phyloP scores from a whole-genome alignment of 1,284 basidiomycete genomes.

The Malassezia japonica region DNA sequence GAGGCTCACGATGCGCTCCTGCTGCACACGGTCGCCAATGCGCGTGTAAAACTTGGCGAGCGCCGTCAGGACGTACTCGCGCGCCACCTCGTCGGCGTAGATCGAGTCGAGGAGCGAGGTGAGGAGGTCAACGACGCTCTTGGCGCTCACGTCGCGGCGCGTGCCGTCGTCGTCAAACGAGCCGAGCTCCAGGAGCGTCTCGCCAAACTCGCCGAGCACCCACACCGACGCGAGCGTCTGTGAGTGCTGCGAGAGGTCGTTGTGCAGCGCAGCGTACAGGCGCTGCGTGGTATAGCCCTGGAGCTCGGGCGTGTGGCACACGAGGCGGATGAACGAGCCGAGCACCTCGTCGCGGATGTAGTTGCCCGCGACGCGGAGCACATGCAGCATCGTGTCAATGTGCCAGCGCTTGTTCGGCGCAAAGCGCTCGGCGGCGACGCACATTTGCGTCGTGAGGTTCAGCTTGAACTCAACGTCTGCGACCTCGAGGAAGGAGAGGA shows the following conservation, averaged over 20 bases:
- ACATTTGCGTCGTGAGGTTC: conserved; percentile 94
- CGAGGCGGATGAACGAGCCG: conserved; percentile 86
- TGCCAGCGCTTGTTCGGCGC: conserved; percentile 99
- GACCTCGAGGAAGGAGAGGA: conserved; percentile 91
- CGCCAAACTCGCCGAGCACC: conserved; percentile 94
- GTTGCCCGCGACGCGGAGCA: conserved; percentile 92
- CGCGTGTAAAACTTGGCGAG: conserved; percentile 83
- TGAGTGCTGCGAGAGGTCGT: conserved; percentile 92
- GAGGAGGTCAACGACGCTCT: conserved; percentile 74
- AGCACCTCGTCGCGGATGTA: conserved; percentile 94
- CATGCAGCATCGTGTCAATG: conserved; percentile 89
- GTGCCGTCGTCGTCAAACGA: conserved; percentile 63
- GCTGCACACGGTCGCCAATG: conserved; percentile 53
- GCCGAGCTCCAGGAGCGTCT: conserved; percentile 75
- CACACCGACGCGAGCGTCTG: conserved; percentile 85
- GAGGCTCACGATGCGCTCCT: conserved; percentile 69
- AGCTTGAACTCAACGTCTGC: conserved; percentile 99
- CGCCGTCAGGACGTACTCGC: conserved; percentile 83
- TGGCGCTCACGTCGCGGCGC: conserved; percentile 59
- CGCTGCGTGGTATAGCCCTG: conserved; percentile 92
- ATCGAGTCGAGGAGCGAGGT: conserved; percentile 83
- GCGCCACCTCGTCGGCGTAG: conserved; percentile 79
- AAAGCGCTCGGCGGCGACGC: conserved; percentile 86
- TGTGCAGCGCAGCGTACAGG: conserved; percentile 73
- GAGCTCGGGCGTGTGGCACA: conserved; percentile 91